A percentile compares a stretch with the other conserved stretches of the same genome.
Conservation (phyloP, 768 basidiomycete species). For the Serendipita sp. region DNA sequence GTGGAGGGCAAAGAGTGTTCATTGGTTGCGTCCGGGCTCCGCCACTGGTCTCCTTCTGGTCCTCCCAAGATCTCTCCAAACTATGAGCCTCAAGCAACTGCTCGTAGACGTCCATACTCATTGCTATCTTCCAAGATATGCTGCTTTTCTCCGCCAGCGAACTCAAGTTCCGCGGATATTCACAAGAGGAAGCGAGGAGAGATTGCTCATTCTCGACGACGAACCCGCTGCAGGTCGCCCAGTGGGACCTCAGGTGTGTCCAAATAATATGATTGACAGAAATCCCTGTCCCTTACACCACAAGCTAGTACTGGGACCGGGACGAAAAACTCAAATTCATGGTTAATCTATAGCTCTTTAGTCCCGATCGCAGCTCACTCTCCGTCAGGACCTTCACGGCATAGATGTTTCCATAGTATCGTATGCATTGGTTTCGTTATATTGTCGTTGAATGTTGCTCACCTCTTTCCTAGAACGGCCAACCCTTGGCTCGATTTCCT, state of each 20-base stretch:
- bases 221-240: constrained; percentile 70
- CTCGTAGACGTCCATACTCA: constrained; percentile 79
- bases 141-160: constrained; percentile 49
- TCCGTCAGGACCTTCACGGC: neutral
- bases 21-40: neutral
- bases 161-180: constrained; percentile 52
- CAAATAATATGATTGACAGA: neutral
- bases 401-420: constrained; percentile 13
- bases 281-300: neutral
- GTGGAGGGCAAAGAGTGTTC: neutral
- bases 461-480: constrained; percentile 40
- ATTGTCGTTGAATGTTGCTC: neutral
- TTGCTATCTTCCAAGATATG: constrained; percentile 68
- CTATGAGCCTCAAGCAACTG: constrained; percentile 15
- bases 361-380: constrained; percentile 33
- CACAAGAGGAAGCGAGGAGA: constrained; percentile 38
- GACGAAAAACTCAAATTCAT: constrained; percentile 71
- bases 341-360: constrained; percentile 55
- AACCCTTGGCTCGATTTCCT: constrained; percentile 91
- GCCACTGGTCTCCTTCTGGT: neutral
- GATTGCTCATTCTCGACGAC: constrained; percentile 61
- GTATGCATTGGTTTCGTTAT: neutral
- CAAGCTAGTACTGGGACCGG: constrained; percentile 53
- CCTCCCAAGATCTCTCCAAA: neutral
- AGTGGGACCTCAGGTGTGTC: constrained; percentile 50